Percentiles rank a stretch among this genome's conserved stretches.
phyloP scores from a whole-genome alignment of 352 stramenopile species.

The Phytophthora sp. region DNA sequence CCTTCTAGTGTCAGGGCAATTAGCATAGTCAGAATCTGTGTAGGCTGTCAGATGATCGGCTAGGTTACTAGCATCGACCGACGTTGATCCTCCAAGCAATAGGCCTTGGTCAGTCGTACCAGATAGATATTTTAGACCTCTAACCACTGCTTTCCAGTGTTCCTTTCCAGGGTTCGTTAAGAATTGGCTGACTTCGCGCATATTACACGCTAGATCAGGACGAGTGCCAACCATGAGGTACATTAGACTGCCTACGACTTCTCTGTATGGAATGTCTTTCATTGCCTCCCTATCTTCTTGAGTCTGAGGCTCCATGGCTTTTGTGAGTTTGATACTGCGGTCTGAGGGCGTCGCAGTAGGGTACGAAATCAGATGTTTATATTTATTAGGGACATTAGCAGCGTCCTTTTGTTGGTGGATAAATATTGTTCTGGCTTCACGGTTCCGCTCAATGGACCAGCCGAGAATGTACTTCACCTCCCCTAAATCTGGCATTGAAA shows the following conservation, averaged over 20 bases:
- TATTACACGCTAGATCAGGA: background rate
- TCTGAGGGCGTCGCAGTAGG: too few species aligned
- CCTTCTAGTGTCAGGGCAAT: background rate
- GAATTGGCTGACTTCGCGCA: slow-evolving; percentile 1
- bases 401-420: slow-evolving; percentile 1
- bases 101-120: too few species aligned
- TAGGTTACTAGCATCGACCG: too few species aligned
- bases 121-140: too few species aligned
- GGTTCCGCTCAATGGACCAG: background rate
- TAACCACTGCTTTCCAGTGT: slow-evolving; percentile 3
- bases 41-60: slow-evolving; percentile 7
- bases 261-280: background rate
- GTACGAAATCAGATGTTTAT: too few species aligned
- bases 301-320: too few species aligned
- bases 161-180: background rate
- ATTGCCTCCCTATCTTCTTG: too few species aligned
- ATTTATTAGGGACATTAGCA: too few species aligned
- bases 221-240: slow-evolving; percentile 1
- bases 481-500: slow-evolving; percentile 13
- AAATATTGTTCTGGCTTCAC: background rate
- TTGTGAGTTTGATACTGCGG: background rate
- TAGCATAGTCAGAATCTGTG: slow-evolving; percentile 11
- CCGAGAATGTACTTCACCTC: slow-evolving; percentile 5
- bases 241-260: slow-evolving; percentile 6
- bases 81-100: too few species aligned